Evolutionary conservation across 768 basidiomycete genomes (phyloP), one percentile per base, ranked within the genome.

Genomic region (Podaxis pistillaris): DNA sequence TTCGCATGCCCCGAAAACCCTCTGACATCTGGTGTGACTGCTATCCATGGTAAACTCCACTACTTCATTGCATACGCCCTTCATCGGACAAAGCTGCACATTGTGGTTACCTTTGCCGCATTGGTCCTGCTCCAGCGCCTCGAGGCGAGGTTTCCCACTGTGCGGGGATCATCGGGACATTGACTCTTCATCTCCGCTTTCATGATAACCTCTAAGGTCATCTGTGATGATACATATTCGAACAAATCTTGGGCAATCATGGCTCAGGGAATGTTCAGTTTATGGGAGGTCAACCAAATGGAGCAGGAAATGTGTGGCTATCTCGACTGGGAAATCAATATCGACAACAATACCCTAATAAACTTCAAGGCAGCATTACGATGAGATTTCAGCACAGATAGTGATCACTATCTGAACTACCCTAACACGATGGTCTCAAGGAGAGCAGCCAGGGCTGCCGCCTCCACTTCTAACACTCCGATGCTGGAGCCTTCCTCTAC

Each of bases 241-340:
- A 95, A 95, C 83, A 93, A 94, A 71, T 91, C 90, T 0, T 96
- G 94, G 93, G 85, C 86, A 4, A 90, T 95, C 51, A 93, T 96
- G 44, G 93, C 91, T 0, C 92, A 95, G 73, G 88, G 86, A 30
- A 89, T 93, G 85, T 96, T 95, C 69, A 82, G 80, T 2, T 77
- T 96, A 5, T 83, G 90, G 52, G 94, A 96, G 81, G 89, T 97
- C 70, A 97, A 97, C 74, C 94, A 96, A 80, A 95, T 96, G 94
- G 94, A 96, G 78, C 79, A 93, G 26, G 94, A 96, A 75, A 94
- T 97, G 89, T 94, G 83, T 69, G 80, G 85, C 15, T 98, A 98
- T 70, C 79, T 99, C 49, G 94, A 96, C 72, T 98, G 94, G 95
- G 89, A 92, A 69, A 78, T 93, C 7, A 90, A 87, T 49, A 87